Percentiles rank a stretch among this genome's conserved stretches.
Evolutionary conservation across 495 filamentous ascomycete genomes (phyloP).

Genomic region (Aspergillus incahuasiensis): DNA sequence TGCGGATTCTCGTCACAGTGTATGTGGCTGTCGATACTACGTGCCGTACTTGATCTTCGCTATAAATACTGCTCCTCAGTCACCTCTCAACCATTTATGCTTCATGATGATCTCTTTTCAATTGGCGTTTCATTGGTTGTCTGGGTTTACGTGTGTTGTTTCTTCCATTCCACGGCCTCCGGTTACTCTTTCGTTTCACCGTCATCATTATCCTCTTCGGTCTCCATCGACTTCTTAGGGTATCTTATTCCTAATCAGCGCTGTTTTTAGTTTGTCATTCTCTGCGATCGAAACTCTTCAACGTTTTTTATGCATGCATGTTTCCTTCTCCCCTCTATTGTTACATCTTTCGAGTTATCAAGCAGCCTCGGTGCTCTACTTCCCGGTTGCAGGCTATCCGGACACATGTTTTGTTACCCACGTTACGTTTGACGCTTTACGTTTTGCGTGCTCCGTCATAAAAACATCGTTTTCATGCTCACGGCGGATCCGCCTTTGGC

Average conservation of each 20-base stretch:
- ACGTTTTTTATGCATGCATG: neutral
- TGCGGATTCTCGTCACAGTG: neutral
- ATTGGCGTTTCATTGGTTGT: slow-evolving; percentile 20
- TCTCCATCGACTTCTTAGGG: neutral
- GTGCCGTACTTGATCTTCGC: neutral
- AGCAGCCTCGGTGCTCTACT: neutral
- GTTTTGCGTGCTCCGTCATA: neutral
- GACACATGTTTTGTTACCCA: neutral
- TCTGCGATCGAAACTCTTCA: neutral
- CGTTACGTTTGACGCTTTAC: neutral
- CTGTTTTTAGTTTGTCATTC: neutral
- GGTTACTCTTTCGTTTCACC: neutral
- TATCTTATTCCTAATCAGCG: neutral
- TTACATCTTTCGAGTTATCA: neutral
- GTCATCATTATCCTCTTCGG: slow-evolving; percentile 1
- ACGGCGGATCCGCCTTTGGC: slow-evolving; percentile 1
- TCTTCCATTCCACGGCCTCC: slow-evolving; percentile 1
- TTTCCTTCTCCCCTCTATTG: neutral
- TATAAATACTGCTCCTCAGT: neutral
- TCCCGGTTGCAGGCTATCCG: slow-evolving; percentile 6
- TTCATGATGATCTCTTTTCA: slow-evolving; percentile 15
- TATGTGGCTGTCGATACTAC: neutral
- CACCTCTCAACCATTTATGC: slow-evolving; percentile 8
- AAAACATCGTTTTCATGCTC: neutral
- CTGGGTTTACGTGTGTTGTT: slow-evolving; percentile 1